These are phyloP conservation scores for Jamesozyma rosinii DNA, from an alignment of 805 yeast genomes.

Conservation along the genomic window DNA sequence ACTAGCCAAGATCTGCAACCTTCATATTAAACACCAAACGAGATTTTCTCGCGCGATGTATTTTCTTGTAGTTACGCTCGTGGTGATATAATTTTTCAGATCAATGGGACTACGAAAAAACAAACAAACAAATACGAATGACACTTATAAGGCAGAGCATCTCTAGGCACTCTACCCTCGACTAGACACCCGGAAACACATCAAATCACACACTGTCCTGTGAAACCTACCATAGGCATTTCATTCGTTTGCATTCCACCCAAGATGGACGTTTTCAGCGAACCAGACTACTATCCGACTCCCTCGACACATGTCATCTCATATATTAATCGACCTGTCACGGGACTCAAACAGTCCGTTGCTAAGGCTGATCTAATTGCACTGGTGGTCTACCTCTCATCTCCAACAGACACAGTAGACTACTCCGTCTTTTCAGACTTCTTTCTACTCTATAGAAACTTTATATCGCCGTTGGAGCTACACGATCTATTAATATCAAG, in stretches of 20 bases:
- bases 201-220: not conserved
- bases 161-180: no score
- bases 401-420: conserved; percentile 60
- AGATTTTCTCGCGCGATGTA: not conserved
- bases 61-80: no score
- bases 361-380: conserved; percentile 25
- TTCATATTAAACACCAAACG: not conserved
- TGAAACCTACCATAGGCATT: not conserved
- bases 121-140: no score
- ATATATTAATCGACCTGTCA: conserved; percentile 8
- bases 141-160: no score
- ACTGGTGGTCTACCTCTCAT: conserved; percentile 52
- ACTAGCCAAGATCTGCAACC: no score
- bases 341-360: conserved; percentile 10
- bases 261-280: conserved; percentile 18
- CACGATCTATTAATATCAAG: conserved; percentile 55
- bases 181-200: no score
- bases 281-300: conserved; percentile 25
- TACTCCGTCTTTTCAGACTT: conserved; percentile 77
- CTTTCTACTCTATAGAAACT: conserved; percentile 72
- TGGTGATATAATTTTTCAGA: not conserved
- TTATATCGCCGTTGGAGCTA: conserved; percentile 49
- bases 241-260: not conserved
- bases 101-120: not conserved
- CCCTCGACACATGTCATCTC: conserved; percentile 23